These are phyloP conservation scores for Begonia masoniana DNA, from an alignment of 306 rosid species.

Conservation along the genomic window DNA sequence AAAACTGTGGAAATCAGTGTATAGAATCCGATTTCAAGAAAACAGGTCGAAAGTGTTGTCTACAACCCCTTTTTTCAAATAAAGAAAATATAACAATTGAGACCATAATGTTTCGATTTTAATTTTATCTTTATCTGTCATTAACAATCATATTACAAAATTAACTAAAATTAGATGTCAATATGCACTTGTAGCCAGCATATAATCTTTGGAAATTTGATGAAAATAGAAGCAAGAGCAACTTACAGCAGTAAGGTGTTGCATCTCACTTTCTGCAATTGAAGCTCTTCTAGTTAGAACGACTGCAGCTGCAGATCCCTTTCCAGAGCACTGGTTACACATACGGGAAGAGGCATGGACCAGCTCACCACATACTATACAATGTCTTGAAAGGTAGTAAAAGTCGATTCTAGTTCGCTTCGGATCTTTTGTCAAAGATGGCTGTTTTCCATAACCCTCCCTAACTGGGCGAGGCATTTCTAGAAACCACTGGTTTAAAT, in stretches of 20 bases:
- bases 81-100: no score
- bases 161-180: no score
- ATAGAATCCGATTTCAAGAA: no score
- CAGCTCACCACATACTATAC: slow-evolving; percentile 72
- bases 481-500: slow-evolving; percentile 67
- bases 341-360: slow-evolving; percentile 61
- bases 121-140: not conserved
- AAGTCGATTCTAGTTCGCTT: slow-evolving; percentile 77
- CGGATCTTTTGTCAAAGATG: slow-evolving; percentile 24
- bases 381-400: slow-evolving; percentile 84
- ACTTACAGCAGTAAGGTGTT: slow-evolving; percentile 78
- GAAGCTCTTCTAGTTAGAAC: slow-evolving; percentile 61
- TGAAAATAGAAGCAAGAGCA: not conserved
- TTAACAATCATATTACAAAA: not conserved
- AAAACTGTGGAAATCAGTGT: no score
- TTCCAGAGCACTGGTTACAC: slow-evolving; percentile 49
- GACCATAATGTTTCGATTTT: not conserved
- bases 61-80: no score
- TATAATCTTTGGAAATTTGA: slow-evolving; percentile 1
- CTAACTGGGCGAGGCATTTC: slow-evolving; percentile 81
- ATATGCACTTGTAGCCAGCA: slow-evolving; percentile 1
- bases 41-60: no score
- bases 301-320: slow-evolving; percentile 50
- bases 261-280: slow-evolving; percentile 76
- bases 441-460: slow-evolving; percentile 48